Conservation (phyloP, 2,329 filamentous ascomycete genomes). For the Diplodia seriata region DNA sequence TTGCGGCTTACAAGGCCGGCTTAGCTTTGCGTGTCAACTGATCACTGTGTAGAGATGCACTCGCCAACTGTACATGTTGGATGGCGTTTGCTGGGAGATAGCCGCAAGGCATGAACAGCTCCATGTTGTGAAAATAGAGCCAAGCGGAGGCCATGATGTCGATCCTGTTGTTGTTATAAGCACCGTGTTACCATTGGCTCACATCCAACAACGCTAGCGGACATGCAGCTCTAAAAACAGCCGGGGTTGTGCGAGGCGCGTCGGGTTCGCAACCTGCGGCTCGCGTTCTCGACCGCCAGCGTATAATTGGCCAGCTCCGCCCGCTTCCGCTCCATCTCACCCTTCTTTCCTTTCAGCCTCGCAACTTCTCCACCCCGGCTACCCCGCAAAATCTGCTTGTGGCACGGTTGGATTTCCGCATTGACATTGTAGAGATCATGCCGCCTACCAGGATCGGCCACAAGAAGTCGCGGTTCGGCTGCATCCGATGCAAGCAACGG, state of each 20-base stretch:
- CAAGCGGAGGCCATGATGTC: not conserved
- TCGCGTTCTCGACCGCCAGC: slow-evolving; percentile 4
- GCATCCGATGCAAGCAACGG: slow-evolving; percentile 25
- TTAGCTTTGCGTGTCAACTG: not conserved
- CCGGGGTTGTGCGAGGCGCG: slow-evolving; percentile 5
- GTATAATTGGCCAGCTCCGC: slow-evolving; percentile 17
- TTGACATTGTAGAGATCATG: not conserved
- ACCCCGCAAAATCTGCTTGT: not conserved
- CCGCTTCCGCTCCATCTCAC: not conserved
- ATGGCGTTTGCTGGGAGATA: too few relatives aligned
- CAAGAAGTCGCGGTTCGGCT: slow-evolving; percentile 23
- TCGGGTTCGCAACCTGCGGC: not conserved
- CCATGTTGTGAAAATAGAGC: too few relatives aligned
- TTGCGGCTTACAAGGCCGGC: not conserved
- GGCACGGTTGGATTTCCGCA: not conserved
- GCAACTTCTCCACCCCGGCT: not conserved
- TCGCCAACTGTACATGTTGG: too few relatives aligned
- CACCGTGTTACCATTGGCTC: not conserved
- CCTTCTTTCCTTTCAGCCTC: not conserved
- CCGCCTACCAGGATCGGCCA: slow-evolving; percentile 23
- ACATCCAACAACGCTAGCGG: not conserved
- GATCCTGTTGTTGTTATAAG: not conserved
- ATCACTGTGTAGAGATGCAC: not conserved
- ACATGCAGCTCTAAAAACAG: not conserved
- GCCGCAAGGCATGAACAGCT: too few relatives aligned